Base-by-base conservation (phyloP, 2,329 filamentous ascomycete genomes). In the Anthostomella pinea region DNA sequence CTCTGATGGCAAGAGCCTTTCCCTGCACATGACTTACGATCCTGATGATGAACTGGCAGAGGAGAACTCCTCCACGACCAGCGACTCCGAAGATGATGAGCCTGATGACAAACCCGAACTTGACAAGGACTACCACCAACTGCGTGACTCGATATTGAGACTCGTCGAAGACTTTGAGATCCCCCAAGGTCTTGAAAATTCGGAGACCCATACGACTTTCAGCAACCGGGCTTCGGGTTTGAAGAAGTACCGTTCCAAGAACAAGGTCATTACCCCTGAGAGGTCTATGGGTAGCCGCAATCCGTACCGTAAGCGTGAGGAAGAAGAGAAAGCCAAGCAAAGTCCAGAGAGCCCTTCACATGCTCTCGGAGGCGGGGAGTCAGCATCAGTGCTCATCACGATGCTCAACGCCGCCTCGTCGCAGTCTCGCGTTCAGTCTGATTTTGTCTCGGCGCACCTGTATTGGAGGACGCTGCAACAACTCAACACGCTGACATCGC, bases 391-490 rank as follows among this genome's bases (percentile, higher is more conserved):
- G 5, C 65, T 88, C 8, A 72, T 87, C 25, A 73, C 77, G 1
- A 89, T 90, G 83, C 74, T 90, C 18, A 81, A 84, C 46, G 82
- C 83, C 13, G 87, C 87, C 11, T 85, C 85, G 48, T 73, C 81
- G 1, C 84, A 87, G 57, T 89, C 86, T 37, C 81, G 86, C 50
- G 80, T 84, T 16, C 79, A 85, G 43, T 85, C 85, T 0, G 87
- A 95, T 57, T 95, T 89, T 53, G 80, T 93, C 32, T 83, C 83
- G 19, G 85, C 87, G 1, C 87, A 94, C 51, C 74, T 87, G 33
- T 95, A 91, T 67, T 91, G 86, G 81, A 85, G 83, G 57, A 89
- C 87, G 0, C 67, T 91, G 18, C 80, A 86, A 42, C 83, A 88
- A 44, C 72, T 95, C 13, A 78, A 79, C 49, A 73, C 73, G 35